Evolutionary conservation across 2,329 filamentous ascomycete genomes (phyloP).

Genomic region (Arthrocladium fulminans): DNA sequence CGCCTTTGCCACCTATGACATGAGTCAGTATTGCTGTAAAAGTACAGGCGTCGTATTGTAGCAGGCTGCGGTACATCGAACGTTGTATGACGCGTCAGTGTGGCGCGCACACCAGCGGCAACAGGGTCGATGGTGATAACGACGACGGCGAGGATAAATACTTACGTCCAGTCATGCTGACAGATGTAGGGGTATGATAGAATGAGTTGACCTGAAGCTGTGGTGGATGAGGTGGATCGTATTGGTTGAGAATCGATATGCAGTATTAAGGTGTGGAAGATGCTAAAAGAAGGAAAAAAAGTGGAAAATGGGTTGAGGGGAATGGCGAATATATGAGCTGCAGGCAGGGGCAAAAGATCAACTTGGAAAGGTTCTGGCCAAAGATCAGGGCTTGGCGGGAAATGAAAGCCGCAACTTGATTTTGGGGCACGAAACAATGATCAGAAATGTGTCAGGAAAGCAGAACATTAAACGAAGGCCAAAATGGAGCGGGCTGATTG

Average conservation of each 20-base stretch:
- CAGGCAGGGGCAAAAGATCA: constrained; percentile 9
- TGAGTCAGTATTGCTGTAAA: constrained; percentile 10
- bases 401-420: constrained; percentile 12
- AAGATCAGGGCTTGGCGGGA: constrained; percentile 2
- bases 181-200: constrained; percentile 25
- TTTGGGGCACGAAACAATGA: constrained; percentile 9
- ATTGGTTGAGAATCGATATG: constrained; percentile 14
- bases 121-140: constrained; percentile 11
- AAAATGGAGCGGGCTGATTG: background rate
- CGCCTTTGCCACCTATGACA: constrained; percentile 43
- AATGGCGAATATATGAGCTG: constrained; percentile 16
- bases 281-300: constrained; percentile 12
- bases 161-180: constrained; percentile 54
- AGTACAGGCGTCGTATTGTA: constrained; percentile 5
- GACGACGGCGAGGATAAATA: constrained; percentile 21
- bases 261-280: constrained; percentile 10
- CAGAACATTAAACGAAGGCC: background rate
- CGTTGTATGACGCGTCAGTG: constrained; percentile 3
- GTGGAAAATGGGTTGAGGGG: constrained; percentile 12
- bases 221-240: constrained; percentile 8
- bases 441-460: constrained; percentile 8
- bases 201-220: constrained; percentile 16
- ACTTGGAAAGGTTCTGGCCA: background rate
- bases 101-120: constrained; percentile 10
- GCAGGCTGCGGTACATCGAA: constrained; percentile 37